Conservation (phyloP, 495 filamentous ascomycete genomes). For the Aspergillus carlsbadensis region DNA sequence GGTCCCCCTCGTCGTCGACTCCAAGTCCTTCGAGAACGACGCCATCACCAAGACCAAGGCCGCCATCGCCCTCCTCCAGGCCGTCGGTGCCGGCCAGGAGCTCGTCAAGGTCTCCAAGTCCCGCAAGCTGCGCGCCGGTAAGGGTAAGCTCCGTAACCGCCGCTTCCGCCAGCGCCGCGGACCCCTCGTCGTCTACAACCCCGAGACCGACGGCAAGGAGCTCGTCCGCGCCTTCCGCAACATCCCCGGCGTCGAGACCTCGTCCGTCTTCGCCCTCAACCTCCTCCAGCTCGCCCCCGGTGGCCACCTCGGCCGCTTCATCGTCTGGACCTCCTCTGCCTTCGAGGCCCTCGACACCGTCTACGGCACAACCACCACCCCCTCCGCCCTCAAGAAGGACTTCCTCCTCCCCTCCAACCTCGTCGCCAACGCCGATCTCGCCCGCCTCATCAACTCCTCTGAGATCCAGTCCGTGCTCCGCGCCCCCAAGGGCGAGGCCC, state of each 20-base stretch:
- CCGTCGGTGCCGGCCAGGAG: conserved; percentile 85
- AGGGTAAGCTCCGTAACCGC: conserved; percentile 94
- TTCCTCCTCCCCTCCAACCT: conserved; percentile 89
- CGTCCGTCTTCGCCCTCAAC: conserved; percentile 90
- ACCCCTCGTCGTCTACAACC: conserved; percentile 94
- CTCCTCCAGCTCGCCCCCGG: conserved; percentile 98
- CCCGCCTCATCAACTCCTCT: conserved; percentile 96
- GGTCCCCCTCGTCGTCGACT: conserved; percentile 94
- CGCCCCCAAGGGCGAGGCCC: conserved; percentile 81
- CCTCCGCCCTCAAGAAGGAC: conserved; percentile 93
- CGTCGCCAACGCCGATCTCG: conserved; percentile 87
- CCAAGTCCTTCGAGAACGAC: conserved; percentile 74
- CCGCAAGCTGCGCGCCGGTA: conserved; percentile 92
- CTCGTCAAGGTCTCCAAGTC: conserved; percentile 91
- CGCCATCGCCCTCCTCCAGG: conserved; percentile 81
- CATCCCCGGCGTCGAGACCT: conserved; percentile 97
- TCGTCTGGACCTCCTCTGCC: conserved; percentile 96
- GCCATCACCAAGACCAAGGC: conserved; percentile 84
- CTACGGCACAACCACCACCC: conserved; percentile 85
- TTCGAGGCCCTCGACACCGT: conserved; percentile 94
- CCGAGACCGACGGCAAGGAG: conserved; percentile 87
- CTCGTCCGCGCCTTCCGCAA: conserved; percentile 94
- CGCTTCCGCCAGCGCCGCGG: conserved; percentile 96
- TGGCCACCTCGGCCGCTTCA: conserved; percentile 98
- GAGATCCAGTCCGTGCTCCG: conserved; percentile 94